A percentile compares a stretch with the other conserved stretches of the same genome.
These are phyloP conservation scores for Abrus pulchellus DNA, from an alignment of 306 rosid genomes.

Conservation along the genomic window DNA sequence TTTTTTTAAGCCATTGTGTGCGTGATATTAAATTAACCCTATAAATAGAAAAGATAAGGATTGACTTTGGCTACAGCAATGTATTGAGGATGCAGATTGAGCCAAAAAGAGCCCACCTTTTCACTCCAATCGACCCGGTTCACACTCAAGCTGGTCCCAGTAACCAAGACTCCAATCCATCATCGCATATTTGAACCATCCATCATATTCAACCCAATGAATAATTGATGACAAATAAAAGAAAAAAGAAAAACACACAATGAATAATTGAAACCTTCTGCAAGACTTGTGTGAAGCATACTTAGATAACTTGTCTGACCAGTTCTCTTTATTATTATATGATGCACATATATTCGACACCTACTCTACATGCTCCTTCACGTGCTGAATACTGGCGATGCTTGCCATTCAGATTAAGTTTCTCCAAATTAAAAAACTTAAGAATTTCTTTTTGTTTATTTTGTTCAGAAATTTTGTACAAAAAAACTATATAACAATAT, in stretches of 20 bases:
- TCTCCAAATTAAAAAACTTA: not conserved
- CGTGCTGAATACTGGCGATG: conserved; percentile 8
- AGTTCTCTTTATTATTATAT: not conserved
- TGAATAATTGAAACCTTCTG: conserved; percentile 17
- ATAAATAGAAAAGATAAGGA: conserved; percentile 22
- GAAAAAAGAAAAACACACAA: not conserved
- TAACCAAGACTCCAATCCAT: conserved; percentile 25
- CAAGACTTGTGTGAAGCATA: conserved; percentile 3
- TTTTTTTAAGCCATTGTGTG: not conserved
- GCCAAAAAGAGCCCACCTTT: conserved; percentile 47
- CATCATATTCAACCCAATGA: not conserved
- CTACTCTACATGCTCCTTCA: conserved; percentile 6
- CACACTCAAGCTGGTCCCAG: conserved; percentile 1
- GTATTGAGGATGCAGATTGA: conserved; percentile 17
- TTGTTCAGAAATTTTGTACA: no score
- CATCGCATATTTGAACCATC: conserved; percentile 18
- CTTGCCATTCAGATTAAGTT: not conserved
- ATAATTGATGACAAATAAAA: not conserved
- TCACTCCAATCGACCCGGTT: conserved; percentile 9
- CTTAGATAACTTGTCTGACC: conserved; percentile 22
- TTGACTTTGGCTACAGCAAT: conserved; percentile 8
- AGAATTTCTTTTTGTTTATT: no score
- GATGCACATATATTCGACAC: not conserved
- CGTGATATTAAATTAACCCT: conserved; percentile 1
- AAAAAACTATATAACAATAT: no score